Base-by-base conservation (phyloP, 129 eudicot species). In the Flaveria trinervia region DNA sequence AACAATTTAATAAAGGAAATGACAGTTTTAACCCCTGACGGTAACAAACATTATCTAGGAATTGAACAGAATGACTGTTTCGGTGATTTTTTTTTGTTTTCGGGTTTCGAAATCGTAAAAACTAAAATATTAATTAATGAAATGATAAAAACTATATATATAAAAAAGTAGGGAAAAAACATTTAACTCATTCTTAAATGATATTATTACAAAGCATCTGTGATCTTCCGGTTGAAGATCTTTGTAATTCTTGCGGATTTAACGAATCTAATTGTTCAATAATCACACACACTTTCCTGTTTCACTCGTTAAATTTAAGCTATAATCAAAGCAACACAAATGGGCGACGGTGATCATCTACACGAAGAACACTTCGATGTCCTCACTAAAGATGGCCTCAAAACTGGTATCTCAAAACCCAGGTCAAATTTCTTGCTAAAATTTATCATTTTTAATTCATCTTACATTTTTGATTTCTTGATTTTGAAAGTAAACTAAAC, bases 391-490 rank as follows among this genome's bases (percentile, higher is more conserved):
- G 52, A 86, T 66, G 98, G 97, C 49, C 82, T 84, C 8, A 88
- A 85, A 83, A 90, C 97, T 50, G 98, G 97, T 48, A 0, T 84
- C 76, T 76, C 91, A 49, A 93, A 93, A 78, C 87, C 96, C 82
- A 93, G 97, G 98, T 85, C 28, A 55, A 30, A 45, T 46, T 67
- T 33, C 11, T 22, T 49, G 70, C 50, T 57, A 14, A 62, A 64
- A 17, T 28, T 17, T 13, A 28, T 46, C 56, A 16, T 74, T 23
- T 74, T 23, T 44, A 3, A n/a, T 5, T 56, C 68, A 55, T 54
- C 23, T 5, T 72, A 41, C 3, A 30, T 30, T 10, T 33, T 52
- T 18, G 14, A 1, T 65, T 64, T 65, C 36, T 48, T 16, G 9
- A 25, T 61, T 74, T 13, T 57, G 43, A 73, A 52, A 30, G 65